Evolutionary conservation across 306 rosid species (phyloP).

Genomic region (Prunus dulcis): DNA sequence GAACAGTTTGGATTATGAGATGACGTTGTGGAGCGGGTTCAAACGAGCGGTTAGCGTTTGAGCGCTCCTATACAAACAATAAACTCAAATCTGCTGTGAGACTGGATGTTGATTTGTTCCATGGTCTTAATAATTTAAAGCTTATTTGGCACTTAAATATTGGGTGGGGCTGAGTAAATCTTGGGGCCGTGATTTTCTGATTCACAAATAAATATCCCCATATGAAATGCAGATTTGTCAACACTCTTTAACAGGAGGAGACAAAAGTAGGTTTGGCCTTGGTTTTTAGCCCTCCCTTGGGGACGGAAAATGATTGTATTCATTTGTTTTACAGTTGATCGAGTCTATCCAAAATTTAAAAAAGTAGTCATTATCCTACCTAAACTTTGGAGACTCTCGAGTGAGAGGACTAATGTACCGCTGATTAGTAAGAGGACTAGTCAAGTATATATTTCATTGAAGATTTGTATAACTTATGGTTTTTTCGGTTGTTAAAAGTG

Average conservation of each 20-base stretch:
- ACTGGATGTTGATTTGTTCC: constrained; percentile 11
- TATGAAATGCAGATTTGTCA: constrained; percentile 21
- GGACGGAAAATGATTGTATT: constrained; percentile 8
- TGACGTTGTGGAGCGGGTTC: no score
- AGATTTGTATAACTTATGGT: not conserved
- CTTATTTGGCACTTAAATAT: not conserved
- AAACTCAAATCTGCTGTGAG: not conserved
- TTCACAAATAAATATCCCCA: constrained; percentile 14
- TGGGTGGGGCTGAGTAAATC: constrained; percentile 24
- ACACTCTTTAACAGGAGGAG: constrained; percentile 19
- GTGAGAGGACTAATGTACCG: not conserved
- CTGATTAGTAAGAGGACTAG: not conserved
- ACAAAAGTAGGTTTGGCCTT: constrained; percentile 43
- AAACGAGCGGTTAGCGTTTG: no score
- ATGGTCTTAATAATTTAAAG: not conserved
- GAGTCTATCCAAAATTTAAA: not conserved
- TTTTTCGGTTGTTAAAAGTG: no score
- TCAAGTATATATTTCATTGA: not conserved
- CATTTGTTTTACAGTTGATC: constrained; percentile 27
- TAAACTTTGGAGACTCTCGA: constrained; percentile 33
- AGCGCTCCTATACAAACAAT: no score
- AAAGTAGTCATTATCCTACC: constrained; percentile 33
- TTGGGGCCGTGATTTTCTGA: constrained; percentile 14
- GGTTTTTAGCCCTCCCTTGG: constrained; percentile 16
- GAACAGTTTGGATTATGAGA: no score